These are phyloP conservation scores for Xenoacremonium recifei DNA, from an alignment of 2,329 filamentous ascomycete genomes.

Conservation along the genomic window DNA sequence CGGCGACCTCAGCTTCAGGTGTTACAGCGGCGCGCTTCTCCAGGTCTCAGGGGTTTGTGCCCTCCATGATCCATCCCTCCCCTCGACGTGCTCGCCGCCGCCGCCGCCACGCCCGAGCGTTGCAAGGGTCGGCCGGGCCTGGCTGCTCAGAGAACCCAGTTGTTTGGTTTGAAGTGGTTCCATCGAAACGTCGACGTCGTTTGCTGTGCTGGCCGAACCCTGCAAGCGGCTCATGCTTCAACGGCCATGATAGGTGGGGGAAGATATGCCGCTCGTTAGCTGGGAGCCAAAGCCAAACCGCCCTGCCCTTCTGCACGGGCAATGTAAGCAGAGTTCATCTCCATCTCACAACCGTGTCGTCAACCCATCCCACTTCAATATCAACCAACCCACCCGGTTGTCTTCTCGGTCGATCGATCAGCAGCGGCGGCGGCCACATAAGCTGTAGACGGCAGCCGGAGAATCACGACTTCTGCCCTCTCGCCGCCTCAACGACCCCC, in stretches of 20 bases:
- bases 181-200: slow-evolving; percentile 27
- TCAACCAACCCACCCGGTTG: too few species aligned
- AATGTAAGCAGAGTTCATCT: not conserved
- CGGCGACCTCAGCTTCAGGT: slow-evolving; percentile 5
- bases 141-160: slow-evolving; percentile 11
- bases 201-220: slow-evolving; percentile 6
- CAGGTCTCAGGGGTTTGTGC: not conserved
- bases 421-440: too few species aligned
- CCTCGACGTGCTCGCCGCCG: too few species aligned
- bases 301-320: too few species aligned
- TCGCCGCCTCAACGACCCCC: too few species aligned
- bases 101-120: too few species aligned
- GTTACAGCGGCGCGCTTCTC: slow-evolving; percentile 1
- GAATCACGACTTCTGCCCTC: too few species aligned
- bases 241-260: slow-evolving; percentile 1
- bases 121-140: not conserved
- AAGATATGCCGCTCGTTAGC: not conserved
- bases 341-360: not conserved
- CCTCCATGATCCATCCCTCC: too few species aligned
- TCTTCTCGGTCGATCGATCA: too few species aligned
- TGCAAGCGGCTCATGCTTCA: not conserved
- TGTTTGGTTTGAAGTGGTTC: slow-evolving; percentile 31
- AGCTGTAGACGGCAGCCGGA: too few species aligned
- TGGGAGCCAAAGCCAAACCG: not conserved
- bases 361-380: too few species aligned